Conservation (phyloP, 2,329 filamentous ascomycete genomes). For the Paecilomyces dactylethromorphus region DNA sequence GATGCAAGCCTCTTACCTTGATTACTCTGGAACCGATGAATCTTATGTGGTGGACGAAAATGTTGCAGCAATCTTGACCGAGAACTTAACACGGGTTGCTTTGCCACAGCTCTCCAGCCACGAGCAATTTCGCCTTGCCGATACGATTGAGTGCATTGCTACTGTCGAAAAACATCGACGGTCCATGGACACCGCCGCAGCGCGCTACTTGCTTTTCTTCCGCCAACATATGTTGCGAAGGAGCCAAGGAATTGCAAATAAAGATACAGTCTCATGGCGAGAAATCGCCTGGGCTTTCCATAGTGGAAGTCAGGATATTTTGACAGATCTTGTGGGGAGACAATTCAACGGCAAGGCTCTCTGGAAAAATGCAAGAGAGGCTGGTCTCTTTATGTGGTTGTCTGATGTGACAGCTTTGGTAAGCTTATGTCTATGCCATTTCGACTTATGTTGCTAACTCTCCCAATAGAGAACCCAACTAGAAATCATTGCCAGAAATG, state of each 20-base stretch:
- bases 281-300: constrained; percentile 42
- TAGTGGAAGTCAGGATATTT: constrained; percentile 68
- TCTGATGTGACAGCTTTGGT: constrained; percentile 70
- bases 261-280: constrained; percentile 56
- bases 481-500: constrained; percentile 83
- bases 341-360: constrained; percentile 74
- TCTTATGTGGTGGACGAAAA: constrained; percentile 64
- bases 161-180: constrained; percentile 79
- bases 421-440: constrained; percentile 25
- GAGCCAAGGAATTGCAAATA: constrained; percentile 51
- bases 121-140: constrained; percentile 77
- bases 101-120: constrained; percentile 74
- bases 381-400: constrained; percentile 93
- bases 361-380: constrained; percentile 80
- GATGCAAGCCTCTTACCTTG: constrained; percentile 45
- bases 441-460: constrained; percentile 3
- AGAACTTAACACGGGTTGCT: constrained; percentile 67
- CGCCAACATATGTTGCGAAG: constrained; percentile 69
- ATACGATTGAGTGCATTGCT: constrained; percentile 78
- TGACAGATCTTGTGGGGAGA: constrained; percentile 72
- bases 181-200: constrained; percentile 85
- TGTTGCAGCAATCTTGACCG: constrained; percentile 63
- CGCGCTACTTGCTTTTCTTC: constrained; percentile 82
- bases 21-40: constrained; percentile 47
- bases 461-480: constrained; percentile 62